These are phyloP conservation scores for Neonectria coccinea DNA, from an alignment of 2,329 filamentous ascomycete genomes.

Conservation along the genomic window DNA sequence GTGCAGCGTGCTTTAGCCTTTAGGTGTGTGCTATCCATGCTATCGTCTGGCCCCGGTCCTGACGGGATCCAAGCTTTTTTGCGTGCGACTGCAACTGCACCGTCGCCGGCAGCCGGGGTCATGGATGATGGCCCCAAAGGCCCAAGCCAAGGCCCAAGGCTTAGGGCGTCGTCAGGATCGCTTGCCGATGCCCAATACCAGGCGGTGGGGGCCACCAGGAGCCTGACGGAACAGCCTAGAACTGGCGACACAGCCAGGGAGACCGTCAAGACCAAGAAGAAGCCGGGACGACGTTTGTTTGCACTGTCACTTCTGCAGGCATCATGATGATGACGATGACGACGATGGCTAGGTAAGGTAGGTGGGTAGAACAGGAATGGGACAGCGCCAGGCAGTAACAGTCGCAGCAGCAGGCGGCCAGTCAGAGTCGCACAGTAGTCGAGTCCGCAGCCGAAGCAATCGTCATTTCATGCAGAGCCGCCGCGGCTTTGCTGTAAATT, in stretches of 20 bases:
- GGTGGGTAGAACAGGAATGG: constrained; percentile 7
- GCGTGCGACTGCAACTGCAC: constrained; percentile 8
- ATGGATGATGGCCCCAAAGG: background rate
- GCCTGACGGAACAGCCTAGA: constrained; percentile 38
- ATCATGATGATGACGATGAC: constrained; percentile 13
- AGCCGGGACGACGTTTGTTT: constrained; percentile 17
- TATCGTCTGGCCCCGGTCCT: constrained; percentile 13
- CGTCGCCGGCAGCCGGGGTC: constrained; percentile 11
- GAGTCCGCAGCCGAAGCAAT: constrained; percentile 29
- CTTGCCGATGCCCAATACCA: constrained; percentile 38
- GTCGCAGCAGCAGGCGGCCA: constrained; percentile 12
- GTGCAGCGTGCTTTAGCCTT: background rate
- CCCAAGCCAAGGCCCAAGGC: constrained; percentile 21
- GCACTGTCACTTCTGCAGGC: constrained; percentile 13
- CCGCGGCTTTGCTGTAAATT: constrained; percentile 33
- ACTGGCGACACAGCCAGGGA: constrained; percentile 22
- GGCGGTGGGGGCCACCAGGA: constrained; percentile 31
- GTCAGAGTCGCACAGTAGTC: constrained; percentile 22
- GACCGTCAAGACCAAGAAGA: background rate
- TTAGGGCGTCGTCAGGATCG: constrained; percentile 39
- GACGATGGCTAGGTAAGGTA: background rate
- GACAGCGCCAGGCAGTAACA: constrained; percentile 5
- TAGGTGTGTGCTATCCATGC: background rate
- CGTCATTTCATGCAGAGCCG: constrained; percentile 40
- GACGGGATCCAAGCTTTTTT: constrained; percentile 12